Evolutionary conservation across 1,284 basidiomycete genomes (phyloP).

Genomic region (Cutaneotrichosporon cutaneum): DNA sequence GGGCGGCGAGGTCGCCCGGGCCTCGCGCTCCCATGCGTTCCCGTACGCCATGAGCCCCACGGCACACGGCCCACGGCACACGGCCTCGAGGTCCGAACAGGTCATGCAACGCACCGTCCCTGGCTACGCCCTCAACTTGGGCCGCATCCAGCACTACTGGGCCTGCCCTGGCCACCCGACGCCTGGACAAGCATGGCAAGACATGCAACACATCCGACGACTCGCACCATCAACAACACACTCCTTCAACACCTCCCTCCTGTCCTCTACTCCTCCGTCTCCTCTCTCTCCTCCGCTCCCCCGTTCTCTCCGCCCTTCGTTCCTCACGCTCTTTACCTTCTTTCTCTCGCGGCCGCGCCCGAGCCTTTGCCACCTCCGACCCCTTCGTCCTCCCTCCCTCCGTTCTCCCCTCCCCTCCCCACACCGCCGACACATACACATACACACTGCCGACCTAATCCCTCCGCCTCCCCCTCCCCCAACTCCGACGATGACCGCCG

Average conservation of each 20-base stretch:
- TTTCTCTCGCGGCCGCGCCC: background rate
- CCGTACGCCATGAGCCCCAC: background rate
- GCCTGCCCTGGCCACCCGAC: too few relatives aligned
- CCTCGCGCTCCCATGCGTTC: background rate
- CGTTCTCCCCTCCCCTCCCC: background rate
- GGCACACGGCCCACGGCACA: too few relatives aligned
- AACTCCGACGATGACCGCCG: background rate
- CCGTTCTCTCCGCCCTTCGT: background rate
- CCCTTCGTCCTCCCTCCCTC: background rate
- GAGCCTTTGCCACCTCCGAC: background rate
- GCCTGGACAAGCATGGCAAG: background rate
- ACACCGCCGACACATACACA: background rate
- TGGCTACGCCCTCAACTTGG: background rate
- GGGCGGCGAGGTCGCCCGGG: background rate
- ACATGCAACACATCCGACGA: background rate
- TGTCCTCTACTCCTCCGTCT: too few relatives aligned
- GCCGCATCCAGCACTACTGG: background rate
- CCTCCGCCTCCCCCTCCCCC: too few relatives aligned
- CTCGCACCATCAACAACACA: slow-evolving; percentile 5
- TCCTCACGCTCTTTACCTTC: slow-evolving; percentile 2
- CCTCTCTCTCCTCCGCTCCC: background rate
- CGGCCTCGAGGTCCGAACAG: background rate
- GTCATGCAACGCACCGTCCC: too few relatives aligned
- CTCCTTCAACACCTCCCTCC: background rate
- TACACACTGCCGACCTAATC: background rate